phyloP scores from a whole-genome alignment of 495 filamentous ascomycete genomes.

The Neurospora africana region DNA sequence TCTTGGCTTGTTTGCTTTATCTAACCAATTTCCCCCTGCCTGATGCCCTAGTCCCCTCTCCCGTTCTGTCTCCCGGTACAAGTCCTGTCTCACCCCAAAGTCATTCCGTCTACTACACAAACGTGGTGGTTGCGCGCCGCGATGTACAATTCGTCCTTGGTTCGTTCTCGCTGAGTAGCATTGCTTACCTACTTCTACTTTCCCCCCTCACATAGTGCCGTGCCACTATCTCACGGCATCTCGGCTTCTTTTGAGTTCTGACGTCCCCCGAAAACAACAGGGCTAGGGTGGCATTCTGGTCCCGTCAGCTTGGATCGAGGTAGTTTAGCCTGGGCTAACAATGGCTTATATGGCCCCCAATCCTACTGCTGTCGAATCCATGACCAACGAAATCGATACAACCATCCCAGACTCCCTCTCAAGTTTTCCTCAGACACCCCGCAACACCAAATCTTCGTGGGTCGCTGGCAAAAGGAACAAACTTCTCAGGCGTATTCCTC shows the following conservation, averaged over 20 bases:
- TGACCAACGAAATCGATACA: not conserved
- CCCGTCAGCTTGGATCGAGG: not conserved
- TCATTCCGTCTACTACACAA: not conserved
- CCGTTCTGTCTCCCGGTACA: not conserved
- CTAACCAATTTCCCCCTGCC: not conserved
- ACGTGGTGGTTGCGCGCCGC: not conserved
- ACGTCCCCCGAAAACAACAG: not conserved
- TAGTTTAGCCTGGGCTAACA: not conserved
- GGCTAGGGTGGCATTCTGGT: not conserved
- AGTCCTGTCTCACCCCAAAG: not conserved
- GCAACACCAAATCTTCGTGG: not conserved
- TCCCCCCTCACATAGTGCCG: not conserved
- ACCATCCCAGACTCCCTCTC: not conserved
- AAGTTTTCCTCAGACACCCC: not conserved
- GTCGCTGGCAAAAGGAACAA: not conserved
- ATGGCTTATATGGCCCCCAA: not conserved
- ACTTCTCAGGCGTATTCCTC: not conserved
- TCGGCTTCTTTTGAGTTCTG: not conserved
- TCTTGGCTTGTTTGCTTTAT: not conserved
- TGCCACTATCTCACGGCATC: not conserved
- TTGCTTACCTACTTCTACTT: not conserved
- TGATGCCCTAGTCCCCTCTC: not conserved
- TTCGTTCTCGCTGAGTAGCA: not conserved
- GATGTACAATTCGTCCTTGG: not conserved
- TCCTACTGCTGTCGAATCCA: not conserved